phyloP scores from a whole-genome alignment of 2,329 filamentous ascomycete species.

The Sporothrix schenckii region DNA sequence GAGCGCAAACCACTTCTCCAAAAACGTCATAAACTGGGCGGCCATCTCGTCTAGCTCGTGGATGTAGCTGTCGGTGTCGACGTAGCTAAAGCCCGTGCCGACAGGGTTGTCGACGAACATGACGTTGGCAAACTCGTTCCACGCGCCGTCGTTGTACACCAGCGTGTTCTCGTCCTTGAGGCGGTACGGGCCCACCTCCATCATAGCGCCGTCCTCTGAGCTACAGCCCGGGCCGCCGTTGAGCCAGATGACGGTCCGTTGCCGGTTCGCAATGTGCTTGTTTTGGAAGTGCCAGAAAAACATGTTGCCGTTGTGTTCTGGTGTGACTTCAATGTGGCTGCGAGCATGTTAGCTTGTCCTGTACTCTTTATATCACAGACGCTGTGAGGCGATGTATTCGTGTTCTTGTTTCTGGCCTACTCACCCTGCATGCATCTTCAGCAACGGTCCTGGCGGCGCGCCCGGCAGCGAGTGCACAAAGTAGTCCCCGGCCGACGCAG shows the following conservation, averaged over 20 bases:
- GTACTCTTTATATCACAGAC: neutral
- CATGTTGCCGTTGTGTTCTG: constrained; percentile 84
- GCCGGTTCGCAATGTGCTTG: constrained; percentile 86
- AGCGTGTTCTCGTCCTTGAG: constrained; percentile 73
- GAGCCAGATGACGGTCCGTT: constrained; percentile 92
- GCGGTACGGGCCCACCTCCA: constrained; percentile 93
- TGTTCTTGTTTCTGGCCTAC: constrained; percentile 41
- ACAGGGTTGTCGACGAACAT: constrained; percentile 97
- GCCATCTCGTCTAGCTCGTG: constrained; percentile 88
- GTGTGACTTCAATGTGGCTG: constrained; percentile 88
- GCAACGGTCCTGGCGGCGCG: constrained; percentile 71
- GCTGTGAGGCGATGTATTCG: no score
- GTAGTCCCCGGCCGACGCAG: constrained; percentile 75
- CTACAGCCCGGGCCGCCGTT: constrained; percentile 97
- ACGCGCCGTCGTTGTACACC: constrained; percentile 86
- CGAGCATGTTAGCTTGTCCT: neutral
- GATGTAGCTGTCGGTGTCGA: constrained; percentile 83
- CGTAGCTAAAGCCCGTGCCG: constrained; percentile 94
- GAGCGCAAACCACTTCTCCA: constrained; percentile 87
- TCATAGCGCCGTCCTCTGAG: constrained; percentile 93
- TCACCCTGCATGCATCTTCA: constrained; percentile 99
- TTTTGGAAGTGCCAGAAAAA: constrained; percentile 99
- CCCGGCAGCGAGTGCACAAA: constrained; percentile 86
- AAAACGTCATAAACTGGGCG: constrained; percentile 79
- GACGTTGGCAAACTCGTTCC: constrained; percentile 97